These are phyloP conservation scores for Fusarium ambrosium DNA, from an alignment of 2,329 filamentous ascomycete genomes.

Conservation along the genomic window DNA sequence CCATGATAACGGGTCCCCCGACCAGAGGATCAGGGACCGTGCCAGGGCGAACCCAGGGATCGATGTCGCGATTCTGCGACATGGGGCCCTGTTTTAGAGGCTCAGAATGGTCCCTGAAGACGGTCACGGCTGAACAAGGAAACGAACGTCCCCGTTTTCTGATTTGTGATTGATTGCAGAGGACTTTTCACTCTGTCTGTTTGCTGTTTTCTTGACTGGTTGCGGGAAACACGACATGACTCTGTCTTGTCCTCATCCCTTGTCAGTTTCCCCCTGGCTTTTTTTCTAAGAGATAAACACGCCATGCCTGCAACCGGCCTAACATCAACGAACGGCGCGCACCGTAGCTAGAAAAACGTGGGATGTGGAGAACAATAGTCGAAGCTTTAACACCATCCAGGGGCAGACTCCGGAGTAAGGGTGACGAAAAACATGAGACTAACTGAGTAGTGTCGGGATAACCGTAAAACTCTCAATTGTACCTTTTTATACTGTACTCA, in stretches of 20 bases:
- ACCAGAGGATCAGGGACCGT: conserved; percentile 23
- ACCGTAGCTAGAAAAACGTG: conserved; percentile 30
- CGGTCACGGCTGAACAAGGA: conserved; percentile 22
- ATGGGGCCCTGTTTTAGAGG: conserved; percentile 20
- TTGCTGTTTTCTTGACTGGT: conserved; percentile 14
- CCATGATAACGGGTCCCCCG: conserved; percentile 36
- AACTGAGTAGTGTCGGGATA: not conserved
- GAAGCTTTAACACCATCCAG: conserved; percentile 30
- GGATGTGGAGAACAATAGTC: conserved; percentile 31
- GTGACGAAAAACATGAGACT: not conserved
- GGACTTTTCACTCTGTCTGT: no score
- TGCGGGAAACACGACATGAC: conserved; percentile 6
- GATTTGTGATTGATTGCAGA: conserved; percentile 4
- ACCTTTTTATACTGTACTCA: not conserved
- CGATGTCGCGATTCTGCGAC: conserved; percentile 20
- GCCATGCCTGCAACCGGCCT: conserved; percentile 27
- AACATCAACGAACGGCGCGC: conserved; percentile 17
- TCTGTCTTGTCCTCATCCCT: not conserved
- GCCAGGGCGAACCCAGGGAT: conserved; percentile 14
- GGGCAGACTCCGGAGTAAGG: conserved; percentile 14
- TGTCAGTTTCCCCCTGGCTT: not conserved
- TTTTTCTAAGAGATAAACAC: conserved; percentile 20
- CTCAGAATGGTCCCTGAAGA: not conserved
- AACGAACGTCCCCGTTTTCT: not conserved
- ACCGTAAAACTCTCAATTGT: not conserved